Conservation (phyloP, 2,329 filamentous ascomycete genomes). For the Hirsutella minnesotensis region DNA sequence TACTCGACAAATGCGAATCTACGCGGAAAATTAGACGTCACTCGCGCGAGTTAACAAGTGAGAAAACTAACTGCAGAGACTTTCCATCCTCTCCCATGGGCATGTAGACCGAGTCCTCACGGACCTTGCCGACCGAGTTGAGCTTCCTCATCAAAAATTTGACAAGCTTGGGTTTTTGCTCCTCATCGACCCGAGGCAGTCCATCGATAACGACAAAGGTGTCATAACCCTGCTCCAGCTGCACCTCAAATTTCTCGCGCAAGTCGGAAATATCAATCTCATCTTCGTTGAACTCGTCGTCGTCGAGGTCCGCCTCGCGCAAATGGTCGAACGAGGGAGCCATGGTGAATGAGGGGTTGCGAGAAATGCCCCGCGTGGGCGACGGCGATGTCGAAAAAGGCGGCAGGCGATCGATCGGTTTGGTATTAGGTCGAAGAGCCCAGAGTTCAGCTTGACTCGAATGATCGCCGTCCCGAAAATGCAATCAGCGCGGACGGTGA, state of each 20-base stretch:
- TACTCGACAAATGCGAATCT: constrained; percentile 98
- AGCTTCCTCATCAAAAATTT: constrained; percentile 95
- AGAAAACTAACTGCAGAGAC: constrained; percentile 61
- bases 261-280: constrained; percentile 95
- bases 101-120: constrained; percentile 87
- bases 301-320: constrained; percentile 77
- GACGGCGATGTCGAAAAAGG: constrained; percentile 7
- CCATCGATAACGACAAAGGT: constrained; percentile 95
- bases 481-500: neutral
- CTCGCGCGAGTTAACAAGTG: neutral
- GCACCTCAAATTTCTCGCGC: constrained; percentile 87
- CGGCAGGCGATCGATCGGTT: constrained; percentile 4
- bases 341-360: constrained; percentile 53
- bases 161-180: constrained; percentile 84
- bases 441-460: neutral
- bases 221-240: constrained; percentile 90
- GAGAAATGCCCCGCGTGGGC: constrained; percentile 23
- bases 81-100: constrained; percentile 78
- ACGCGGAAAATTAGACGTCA: constrained; percentile 6
- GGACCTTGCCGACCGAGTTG: constrained; percentile 70
- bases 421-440: too few species aligned
- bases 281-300: constrained; percentile 79
- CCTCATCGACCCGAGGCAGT: constrained; percentile 77
- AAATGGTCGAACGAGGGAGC: constrained; percentile 82
- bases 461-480: neutral